phyloP scores from a whole-genome alignment of 345 rosid species.

The Litchi chinensis region DNA sequence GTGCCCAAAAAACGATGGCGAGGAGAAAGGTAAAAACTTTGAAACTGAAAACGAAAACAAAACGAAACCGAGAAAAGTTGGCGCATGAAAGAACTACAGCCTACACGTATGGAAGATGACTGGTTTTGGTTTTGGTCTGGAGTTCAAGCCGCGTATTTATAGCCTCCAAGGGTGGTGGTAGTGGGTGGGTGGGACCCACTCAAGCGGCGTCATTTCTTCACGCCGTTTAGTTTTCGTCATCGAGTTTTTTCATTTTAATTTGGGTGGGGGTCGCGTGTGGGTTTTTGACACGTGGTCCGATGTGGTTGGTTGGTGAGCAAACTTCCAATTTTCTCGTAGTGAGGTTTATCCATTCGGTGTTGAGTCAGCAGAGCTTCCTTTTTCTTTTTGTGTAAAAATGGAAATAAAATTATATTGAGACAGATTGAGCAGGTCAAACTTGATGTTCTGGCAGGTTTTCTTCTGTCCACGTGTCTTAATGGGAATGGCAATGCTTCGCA shows the following conservation, averaged over 20 bases:
- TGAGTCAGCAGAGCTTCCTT: slow-evolving; percentile 17
- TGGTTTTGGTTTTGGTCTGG: not conserved
- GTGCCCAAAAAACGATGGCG: no score
- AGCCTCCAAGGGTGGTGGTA: not conserved
- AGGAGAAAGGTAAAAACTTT: not conserved
- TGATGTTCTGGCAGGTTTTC: no score
- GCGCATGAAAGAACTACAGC: slow-evolving; percentile 6
- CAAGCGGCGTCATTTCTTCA: slow-evolving; percentile 15
- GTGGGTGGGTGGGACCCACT: not conserved
- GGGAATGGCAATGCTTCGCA: no score
- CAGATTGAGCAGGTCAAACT: no score
- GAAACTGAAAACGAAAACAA: not conserved
- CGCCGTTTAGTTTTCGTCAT: not conserved
- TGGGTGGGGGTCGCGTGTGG: not conserved
- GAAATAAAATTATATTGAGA: no score
- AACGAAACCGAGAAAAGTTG: slow-evolving; percentile 12
- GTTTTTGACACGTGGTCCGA: not conserved
- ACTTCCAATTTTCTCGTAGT: not conserved
- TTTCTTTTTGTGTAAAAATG: no score
- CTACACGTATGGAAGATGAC: slow-evolving; percentile 20
- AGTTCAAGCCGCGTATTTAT: slow-evolving; percentile 32
- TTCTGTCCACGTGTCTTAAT: no score
- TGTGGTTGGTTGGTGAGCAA: not conserved
- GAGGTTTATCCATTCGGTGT: slow-evolving; percentile 27
- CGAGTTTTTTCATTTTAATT: not conserved